Evolutionary conservation across 768 basidiomycete species (phyloP).

Genomic region (Leccinum aurantiacum): DNA sequence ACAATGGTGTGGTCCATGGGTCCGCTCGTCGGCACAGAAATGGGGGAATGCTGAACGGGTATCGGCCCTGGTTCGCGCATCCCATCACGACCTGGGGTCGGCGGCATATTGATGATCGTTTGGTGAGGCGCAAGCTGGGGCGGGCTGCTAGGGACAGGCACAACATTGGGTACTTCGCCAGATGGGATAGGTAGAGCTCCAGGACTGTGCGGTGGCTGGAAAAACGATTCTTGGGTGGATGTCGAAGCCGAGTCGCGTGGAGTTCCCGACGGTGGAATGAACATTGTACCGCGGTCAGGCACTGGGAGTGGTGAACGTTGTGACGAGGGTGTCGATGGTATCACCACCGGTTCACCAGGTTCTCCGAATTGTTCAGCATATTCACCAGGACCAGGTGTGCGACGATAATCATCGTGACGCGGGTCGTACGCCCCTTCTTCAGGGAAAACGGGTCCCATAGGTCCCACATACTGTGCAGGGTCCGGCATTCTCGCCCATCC

Average conservation of each 20-base stretch:
- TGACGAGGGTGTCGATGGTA: conserved; percentile 26
- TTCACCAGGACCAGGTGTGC: conserved; percentile 6
- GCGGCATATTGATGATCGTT: neutral
- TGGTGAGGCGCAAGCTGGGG: conserved; percentile 7
- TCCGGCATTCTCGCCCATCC: conserved; percentile 28
- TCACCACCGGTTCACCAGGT: conserved; percentile 18
- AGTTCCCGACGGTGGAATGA: conserved; percentile 15
- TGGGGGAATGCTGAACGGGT: conserved; percentile 2
- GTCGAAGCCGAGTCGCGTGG: conserved; percentile 21
- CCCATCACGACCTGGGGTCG: neutral
- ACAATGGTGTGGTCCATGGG: conserved; percentile 9
- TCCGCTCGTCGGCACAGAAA: conserved; percentile 3
- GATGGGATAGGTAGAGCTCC: conserved; percentile 12
- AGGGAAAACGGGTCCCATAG: conserved; percentile 37
- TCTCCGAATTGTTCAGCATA: conserved; percentile 10
- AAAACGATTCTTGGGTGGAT: conserved; percentile 25
- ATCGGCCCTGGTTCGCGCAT: neutral
- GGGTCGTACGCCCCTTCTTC: conserved; percentile 24
- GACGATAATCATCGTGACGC: neutral
- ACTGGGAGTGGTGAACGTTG: conserved; percentile 21
- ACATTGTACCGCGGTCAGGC: conserved; percentile 11
- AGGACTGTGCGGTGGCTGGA: conserved; percentile 16
- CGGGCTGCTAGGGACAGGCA: conserved; percentile 12
- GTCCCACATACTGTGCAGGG: conserved; percentile 13
- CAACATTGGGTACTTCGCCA: conserved; percentile 16